Base-by-base conservation (phyloP, 257 asterid species). In the Solanum clarkiae region DNA sequence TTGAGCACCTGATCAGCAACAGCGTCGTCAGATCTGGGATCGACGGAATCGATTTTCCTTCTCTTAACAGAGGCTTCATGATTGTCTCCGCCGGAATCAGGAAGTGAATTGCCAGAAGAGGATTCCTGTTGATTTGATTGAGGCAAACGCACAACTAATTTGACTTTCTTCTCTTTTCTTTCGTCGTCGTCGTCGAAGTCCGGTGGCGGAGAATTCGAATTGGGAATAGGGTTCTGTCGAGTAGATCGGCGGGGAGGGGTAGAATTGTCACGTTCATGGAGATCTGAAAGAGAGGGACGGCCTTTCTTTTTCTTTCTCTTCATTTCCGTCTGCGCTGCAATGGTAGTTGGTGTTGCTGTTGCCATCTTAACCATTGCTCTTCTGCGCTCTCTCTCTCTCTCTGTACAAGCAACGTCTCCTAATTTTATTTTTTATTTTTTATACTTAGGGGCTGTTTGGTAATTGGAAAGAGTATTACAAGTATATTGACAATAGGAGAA, bases 301-400 rank as follows among this genome's bases (percentile, higher is more conserved):
- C 99, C 98, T 83, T 94, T 96, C 97, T 91, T 95, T 97, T 93
- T 94, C 92, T 85, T 92, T 66, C 89, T 83, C 94, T 89, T 91
- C 97, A 90, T 93, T 91, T 89, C 82, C 66, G 84, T 84, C 80
- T 86, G 80, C 65, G 81, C 82, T 84, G 88, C 68, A 55, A 81
- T 20, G 12, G 90, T 84, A 14, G 9, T 7, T 44, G 47, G 9
- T 44, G 47, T 10, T 44, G 47, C 47, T 81, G 90, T 75, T 65
- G 92, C 88, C 85, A 87, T 93, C 93, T 94, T 93, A 84, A 96
- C 95, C 96, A 92, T 90, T 87, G 59, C 84, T 29, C 84, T 85
- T 24, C 65, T 36, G 42, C 42, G 1, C 42, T 36, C 42, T 36
- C 26, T 84, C 86, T 74, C 53, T 71, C 70, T 70, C 83, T 54